Percentiles rank a stretch among this genome's conserved stretches.
Evolutionary conservation across 805 yeast species (phyloP).

Genomic region (Lachancea thermotolerans): DNA sequence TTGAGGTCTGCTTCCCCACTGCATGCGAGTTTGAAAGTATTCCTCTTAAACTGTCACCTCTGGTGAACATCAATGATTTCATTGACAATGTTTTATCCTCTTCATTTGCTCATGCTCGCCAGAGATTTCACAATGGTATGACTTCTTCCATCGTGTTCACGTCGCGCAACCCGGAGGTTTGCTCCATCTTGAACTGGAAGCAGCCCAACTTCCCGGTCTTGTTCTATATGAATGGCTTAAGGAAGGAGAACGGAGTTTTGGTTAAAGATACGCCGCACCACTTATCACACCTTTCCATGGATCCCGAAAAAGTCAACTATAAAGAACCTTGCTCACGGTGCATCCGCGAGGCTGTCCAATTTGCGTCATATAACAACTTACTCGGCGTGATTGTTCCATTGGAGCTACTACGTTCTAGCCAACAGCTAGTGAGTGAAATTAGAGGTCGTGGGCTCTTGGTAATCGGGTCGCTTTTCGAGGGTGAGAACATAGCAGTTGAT

Average conservation of each 20-base stretch:
- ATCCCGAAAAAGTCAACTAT: constrained; percentile 6
- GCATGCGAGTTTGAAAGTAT: constrained; percentile 37
- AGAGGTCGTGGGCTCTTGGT: constrained; percentile 75
- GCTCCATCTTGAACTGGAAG: constrained; percentile 94
- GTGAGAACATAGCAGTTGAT: constrained; percentile 12
- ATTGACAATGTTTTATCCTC: constrained; percentile 66
- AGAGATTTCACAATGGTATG: constrained; percentile 33
- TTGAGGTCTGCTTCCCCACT: constrained; percentile 76
- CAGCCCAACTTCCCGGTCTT: constrained; percentile 97
- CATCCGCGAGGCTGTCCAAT: constrained; percentile 57
- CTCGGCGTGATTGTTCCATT: constrained; percentile 77
- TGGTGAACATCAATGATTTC: constrained; percentile 56
- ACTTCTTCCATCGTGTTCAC: constrained; percentile 73
- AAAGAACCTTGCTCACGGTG: constrained; percentile 16
- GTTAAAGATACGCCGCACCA: constrained; percentile 29
- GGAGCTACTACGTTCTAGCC: constrained; percentile 63
- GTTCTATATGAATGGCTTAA: constrained; percentile 68
- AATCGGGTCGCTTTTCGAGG: constrained; percentile 54
- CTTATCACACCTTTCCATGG: constrained; percentile 22
- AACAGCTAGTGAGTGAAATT: constrained; percentile 66
- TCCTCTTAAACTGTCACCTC: constrained; percentile 37
- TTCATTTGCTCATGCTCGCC: constrained; percentile 70
- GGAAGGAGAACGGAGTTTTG: constrained; percentile 13
- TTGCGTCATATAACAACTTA: constrained; percentile 75
- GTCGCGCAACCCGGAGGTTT: constrained; percentile 81